Base-by-base conservation (phyloP, 352 stramenopile genomes). In the Peronospora farinosa region DNA sequence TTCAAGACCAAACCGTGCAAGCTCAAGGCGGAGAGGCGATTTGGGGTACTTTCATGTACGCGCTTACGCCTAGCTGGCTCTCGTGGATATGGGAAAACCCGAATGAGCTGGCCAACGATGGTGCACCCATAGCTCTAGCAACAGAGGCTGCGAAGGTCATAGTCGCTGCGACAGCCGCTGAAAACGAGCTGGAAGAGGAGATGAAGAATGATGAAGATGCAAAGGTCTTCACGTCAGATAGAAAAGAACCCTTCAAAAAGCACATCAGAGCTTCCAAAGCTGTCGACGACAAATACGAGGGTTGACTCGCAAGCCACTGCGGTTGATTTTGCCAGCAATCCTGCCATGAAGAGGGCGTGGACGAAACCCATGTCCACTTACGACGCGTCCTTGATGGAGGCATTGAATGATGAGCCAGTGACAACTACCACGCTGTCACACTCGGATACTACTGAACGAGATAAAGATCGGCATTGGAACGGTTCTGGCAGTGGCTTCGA, bases 41-140 rank as follows among this genome's bases (percentile, higher is more conserved):
- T 35, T 90, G 79, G 81, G 70, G 78, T 35, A 89, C 78, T 0
- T 64, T 92, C 43, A 78, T 84, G 63, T 92, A 92, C 56, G 82
- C 79, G 1, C 52, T 92, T 13, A 90, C 78, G 16, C 82, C 82
- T 0, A 47, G 40, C 21, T 92, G 77, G 77, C 54, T 92, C 9
- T 78, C 71, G 40, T 90, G 82, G 82, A 81, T 90, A 27, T 90
- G 79, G 82, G 55, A 78, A 15, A 45, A 69, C 11, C 40, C 55
- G 5, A 53, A 48, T 5, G 30, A 63, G 3, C 15, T 62, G 17
- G 38, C 50, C 2, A 60, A 56, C 6, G 57, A 67, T 1, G 13
- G 17, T 9, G 41, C 15, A 11, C 15, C 38, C 0, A 54, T 50
- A 11, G 56, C 40, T 3, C 48, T 47, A 13, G 53, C 48, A 10